Evolutionary conservation across 768 basidiomycete genomes (phyloP).

Genomic region (Clavulina sp.): DNA sequence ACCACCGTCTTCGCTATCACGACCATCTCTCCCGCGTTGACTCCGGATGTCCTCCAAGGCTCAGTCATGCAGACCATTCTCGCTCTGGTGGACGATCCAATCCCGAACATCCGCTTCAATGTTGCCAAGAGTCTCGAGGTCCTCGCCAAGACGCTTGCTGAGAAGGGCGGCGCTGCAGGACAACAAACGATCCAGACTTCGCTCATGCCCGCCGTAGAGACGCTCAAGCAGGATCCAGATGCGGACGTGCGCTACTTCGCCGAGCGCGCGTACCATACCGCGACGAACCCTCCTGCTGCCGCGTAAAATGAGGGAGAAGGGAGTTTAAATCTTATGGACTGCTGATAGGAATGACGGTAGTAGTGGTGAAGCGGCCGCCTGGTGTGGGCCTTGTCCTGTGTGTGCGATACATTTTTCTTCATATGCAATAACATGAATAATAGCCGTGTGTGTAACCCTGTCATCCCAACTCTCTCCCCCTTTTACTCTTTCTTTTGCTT

Average conservation of each 20-base stretch:
- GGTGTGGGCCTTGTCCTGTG: too few species aligned
- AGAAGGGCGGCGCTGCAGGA: constrained; percentile 39
- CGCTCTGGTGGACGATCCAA: constrained; percentile 69
- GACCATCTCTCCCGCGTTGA: constrained; percentile 86
- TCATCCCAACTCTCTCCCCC: too few species aligned
- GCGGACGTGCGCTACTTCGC: constrained; percentile 96
- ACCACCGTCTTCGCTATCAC: constrained; percentile 98
- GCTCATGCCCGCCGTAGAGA: constrained; percentile 69
- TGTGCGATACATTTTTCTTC: too few species aligned
- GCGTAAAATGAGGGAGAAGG: too few species aligned
- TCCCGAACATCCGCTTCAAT: constrained; percentile 99
- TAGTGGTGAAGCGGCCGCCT: too few species aligned
- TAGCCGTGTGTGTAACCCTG: too few species aligned
- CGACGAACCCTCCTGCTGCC: too few species aligned
- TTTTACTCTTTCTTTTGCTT: too few species aligned
- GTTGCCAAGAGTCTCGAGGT: constrained; percentile 91
- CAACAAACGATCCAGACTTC: constrained; percentile 52
- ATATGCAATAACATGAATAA: too few species aligned
- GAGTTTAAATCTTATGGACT: too few species aligned
- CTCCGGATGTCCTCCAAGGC: constrained; percentile 60
- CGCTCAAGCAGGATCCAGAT: constrained; percentile 73
- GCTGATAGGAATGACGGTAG: too few species aligned
- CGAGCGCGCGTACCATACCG: constrained; percentile 52
- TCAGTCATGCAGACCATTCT: constrained; percentile 75
- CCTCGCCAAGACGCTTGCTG: constrained; percentile 51